Evolutionary conservation across 2,329 filamentous ascomycete genomes (phyloP), one percentile per base, ranked within the genome.

Genomic region (Aphanocladium album): DNA sequence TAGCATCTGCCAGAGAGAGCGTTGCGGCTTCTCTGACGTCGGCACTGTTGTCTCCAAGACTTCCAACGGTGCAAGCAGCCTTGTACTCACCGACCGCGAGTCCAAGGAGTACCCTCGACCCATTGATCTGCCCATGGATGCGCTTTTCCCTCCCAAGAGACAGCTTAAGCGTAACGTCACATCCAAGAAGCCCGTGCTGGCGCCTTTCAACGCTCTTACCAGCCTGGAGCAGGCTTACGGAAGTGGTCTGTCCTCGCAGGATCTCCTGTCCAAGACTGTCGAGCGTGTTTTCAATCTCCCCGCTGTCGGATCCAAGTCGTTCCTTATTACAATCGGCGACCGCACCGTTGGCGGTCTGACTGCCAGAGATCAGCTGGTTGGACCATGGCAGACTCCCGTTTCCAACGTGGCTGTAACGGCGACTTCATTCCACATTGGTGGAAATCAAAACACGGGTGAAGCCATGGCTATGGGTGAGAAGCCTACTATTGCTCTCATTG

Each of bases 401-500:
- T 88, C 95, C 4, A 93, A 99, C 73, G 93, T 96, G 52, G 93
- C 92, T 2, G 93, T 98, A 25, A 98, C 93, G 23, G 87, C 90
- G 0, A 93, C 91, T 0, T 89, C 91, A 2, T 86, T 96, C 67
- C 83, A 86, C 51, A 70, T 83, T 8, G 80, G 80, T 17, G 78
- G 82, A 17, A 90, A 88, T 62, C 82, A 89, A 52, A 88, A 83
- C 69, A 90, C 88, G 30, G 95, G 95, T 66, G 95, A 98, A 74
- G 93, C 93, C n/a, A 96, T 98, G 91, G 89, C 92, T 1, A 96
- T 96, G 89, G 95, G 95, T 37, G 93, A 97, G 76, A 95, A 90
- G 76, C 91, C 93, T 46, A 89, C 88, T 0, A 77, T 99, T 59
- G 95, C 95, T 6, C 82, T 99, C 23, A 96, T 99, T 62, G 93